A percentile compares a stretch with the other conserved stretches of the same genome.
phyloP scores from a whole-genome alignment of 2,329 filamentous ascomycete genomes.

The Alternaria triticina region DNA sequence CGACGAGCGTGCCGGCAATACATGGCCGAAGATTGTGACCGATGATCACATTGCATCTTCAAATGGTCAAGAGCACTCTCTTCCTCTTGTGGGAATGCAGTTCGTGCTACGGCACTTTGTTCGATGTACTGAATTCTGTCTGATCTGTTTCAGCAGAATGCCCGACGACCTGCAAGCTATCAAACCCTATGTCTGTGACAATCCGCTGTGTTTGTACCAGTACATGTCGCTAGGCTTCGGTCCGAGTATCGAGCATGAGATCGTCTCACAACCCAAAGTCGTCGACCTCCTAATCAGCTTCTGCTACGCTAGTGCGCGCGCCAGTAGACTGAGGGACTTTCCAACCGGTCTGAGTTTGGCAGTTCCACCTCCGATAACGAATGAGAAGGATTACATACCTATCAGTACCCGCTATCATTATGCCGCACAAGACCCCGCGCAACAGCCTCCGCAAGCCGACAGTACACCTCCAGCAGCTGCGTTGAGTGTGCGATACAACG shows the following conservation, averaged over 20 bases:
- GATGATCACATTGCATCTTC: slow-evolving; percentile 58
- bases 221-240: slow-evolving; percentile 88
- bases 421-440: background rate
- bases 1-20: slow-evolving; percentile 38
- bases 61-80: slow-evolving; percentile 51
- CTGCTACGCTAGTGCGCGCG: slow-evolving; percentile 68
- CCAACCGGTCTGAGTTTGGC: slow-evolving; percentile 63
- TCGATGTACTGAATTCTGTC: slow-evolving; percentile 83
- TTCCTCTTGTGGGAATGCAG: slow-evolving; percentile 70
- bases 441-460: background rate
- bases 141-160: slow-evolving; percentile 79
- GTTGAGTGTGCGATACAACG: slow-evolving; percentile 42
- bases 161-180: slow-evolving; percentile 70
- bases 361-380: slow-evolving; percentile 51
- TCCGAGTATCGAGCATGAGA: slow-evolving; percentile 83
- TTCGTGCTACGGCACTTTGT: slow-evolving; percentile 79
- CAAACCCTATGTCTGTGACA: slow-evolving; percentile 77
- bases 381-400: slow-evolving; percentile 20
- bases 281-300: slow-evolving; percentile 86
- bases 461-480: background rate
- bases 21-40: slow-evolving; percentile 55
- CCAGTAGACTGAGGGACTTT: slow-evolving; percentile 57
- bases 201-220: slow-evolving; percentile 80
- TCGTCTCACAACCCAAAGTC: slow-evolving; percentile 77
- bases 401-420: background rate